Base-by-base conservation (phyloP, 179 eudicot genomes). In the Gypsophila paniculata region DNA sequence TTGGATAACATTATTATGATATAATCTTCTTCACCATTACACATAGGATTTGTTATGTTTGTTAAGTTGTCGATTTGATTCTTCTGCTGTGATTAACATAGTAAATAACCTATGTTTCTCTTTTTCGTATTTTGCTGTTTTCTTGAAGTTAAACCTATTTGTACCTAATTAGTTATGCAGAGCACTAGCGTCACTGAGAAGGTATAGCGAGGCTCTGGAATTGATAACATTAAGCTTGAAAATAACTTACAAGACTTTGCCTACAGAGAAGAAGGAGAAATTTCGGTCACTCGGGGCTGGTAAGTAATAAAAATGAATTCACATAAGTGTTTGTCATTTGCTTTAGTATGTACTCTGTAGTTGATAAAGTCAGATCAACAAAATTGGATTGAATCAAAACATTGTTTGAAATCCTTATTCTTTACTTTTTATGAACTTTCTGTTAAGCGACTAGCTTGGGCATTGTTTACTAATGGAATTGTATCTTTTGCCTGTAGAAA, bases 281-380 rank as follows among this genome's bases (percentile, higher is more conserved):
- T 91, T 91, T 68, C 85, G 84, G 46, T 74, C 88, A 61, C 86
- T 93, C 60, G 97, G 96, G 63, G 93, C 96, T 78, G 90, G 98
- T 91, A 86, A 87, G 96, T 83, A 60, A 12, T 51, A 29, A 25
- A 52, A 14, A 42, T 52, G 17, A 61, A 57, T 12, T 64, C 25
- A 34, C 60, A 23, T 4, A 48, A 18, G 13, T 63, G 32, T 14
- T 71, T 55, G 59, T 10, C 14, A 11, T 9, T 60, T 23, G 17
- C 42, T 44, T 32, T 15, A 46, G 53, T 11, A 32, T 49, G 19
- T 21, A 29, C 34, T 29, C 34, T 4, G 1, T 29, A 29, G 34
- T 29, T 29, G 34, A 29, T 29, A 29, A 29, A 29, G 34, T 29
- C 34, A 29, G 46, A 42, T 42, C 11, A 42, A 42, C 46, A 42